Percentiles rank a stretch among this genome's conserved stretches.
Evolutionary conservation across 768 basidiomycete species (phyloP).

Genomic region (Boletellus sp.): DNA sequence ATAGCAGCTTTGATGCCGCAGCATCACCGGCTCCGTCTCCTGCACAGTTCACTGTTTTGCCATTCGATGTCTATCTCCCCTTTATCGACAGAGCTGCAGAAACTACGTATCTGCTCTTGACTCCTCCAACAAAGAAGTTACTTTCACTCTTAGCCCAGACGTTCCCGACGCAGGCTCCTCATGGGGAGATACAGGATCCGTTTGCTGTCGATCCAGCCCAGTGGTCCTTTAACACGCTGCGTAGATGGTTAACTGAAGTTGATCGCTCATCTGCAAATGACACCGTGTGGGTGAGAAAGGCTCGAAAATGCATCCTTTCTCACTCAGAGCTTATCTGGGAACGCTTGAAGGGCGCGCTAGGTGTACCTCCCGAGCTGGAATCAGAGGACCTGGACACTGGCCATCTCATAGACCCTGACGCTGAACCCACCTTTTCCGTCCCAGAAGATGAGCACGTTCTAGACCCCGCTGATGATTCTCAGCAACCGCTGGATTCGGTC

Average conservation of each 20-base stretch:
- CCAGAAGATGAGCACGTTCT: background rate
- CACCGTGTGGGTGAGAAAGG: slow-evolving; percentile 65
- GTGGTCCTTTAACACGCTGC: slow-evolving; percentile 74
- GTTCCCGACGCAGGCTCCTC: slow-evolving; percentile 40
- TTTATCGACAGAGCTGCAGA: slow-evolving; percentile 83
- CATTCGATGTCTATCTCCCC: slow-evolving; percentile 75
- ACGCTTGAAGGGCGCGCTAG: slow-evolving; percentile 80
- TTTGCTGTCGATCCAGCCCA: slow-evolving; percentile 53
- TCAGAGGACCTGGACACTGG: slow-evolving; percentile 40
- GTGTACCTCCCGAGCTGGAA: slow-evolving; percentile 82
- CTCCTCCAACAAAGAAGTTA: slow-evolving; percentile 63
- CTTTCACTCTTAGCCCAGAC: slow-evolving; percentile 73
- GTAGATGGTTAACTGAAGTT: slow-evolving; percentile 60
- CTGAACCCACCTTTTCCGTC: background rate
- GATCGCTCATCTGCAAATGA: slow-evolving; percentile 66
- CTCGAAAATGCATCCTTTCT: slow-evolving; percentile 70
- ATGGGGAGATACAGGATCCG: slow-evolving; percentile 29
- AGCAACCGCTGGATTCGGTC: background rate
- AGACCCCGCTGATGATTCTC: background rate
- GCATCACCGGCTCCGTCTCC: slow-evolving; percentile 30
- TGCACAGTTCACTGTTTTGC: slow-evolving; percentile 70
- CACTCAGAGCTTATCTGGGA: slow-evolving; percentile 91
- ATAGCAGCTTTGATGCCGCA: background rate
- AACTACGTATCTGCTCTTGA: slow-evolving; percentile 62
- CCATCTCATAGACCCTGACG: background rate